Percentiles rank a stretch among this genome's conserved stretches.
These are phyloP conservation scores for Epichloe gansuensis DNA, from an alignment of 2,329 filamentous ascomycete species.

Conservation along the genomic window DNA sequence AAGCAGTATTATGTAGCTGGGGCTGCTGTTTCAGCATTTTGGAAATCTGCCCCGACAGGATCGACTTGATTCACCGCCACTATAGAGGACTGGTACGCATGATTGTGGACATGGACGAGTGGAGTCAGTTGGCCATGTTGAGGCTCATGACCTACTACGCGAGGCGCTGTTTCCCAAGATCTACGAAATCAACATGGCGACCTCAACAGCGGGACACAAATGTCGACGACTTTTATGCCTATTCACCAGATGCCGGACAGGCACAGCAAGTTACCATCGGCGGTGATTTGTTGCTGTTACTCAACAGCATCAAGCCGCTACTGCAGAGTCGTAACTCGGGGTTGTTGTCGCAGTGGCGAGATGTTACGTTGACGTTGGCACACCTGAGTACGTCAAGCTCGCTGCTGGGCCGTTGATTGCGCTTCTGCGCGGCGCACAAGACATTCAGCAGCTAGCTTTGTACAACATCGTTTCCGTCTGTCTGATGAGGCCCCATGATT, in stretches of 20 bases:
- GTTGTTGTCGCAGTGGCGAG: conserved; percentile 81
- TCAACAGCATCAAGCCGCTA: conserved; percentile 71
- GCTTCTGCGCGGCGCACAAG: conserved; percentile 69
- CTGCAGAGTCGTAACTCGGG: conserved; percentile 83
- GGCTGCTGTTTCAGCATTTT: conserved; percentile 82
- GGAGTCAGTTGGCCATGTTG: conserved; percentile 80
- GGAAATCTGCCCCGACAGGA: conserved; percentile 75
- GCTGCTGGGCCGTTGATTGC: conserved; percentile 79
- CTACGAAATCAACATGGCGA: conserved; percentile 44
- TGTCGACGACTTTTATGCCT: conserved; percentile 71
- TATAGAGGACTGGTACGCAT: conserved; percentile 79
- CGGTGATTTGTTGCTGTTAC: conserved; percentile 68
- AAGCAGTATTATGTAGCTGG: conserved; percentile 96
- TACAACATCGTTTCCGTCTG: conserved; percentile 95
- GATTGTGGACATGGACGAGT: conserved; percentile 97
- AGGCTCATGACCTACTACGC: conserved; percentile 75
- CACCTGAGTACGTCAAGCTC: conserved; percentile 58
- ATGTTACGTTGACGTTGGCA: conserved; percentile 76
- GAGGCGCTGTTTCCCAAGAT: conserved; percentile 72
- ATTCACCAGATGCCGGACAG: conserved; percentile 34
- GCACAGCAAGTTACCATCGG: conserved; percentile 51
- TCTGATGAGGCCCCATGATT: conserved; percentile 61
- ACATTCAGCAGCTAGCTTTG: conserved; percentile 80
- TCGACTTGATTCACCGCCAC: conserved; percentile 83
- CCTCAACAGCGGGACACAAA: conserved; percentile 22